Conservation (phyloP, 108 stramenopile genomes). For the Cyclostephanos tholiformis region DNA sequence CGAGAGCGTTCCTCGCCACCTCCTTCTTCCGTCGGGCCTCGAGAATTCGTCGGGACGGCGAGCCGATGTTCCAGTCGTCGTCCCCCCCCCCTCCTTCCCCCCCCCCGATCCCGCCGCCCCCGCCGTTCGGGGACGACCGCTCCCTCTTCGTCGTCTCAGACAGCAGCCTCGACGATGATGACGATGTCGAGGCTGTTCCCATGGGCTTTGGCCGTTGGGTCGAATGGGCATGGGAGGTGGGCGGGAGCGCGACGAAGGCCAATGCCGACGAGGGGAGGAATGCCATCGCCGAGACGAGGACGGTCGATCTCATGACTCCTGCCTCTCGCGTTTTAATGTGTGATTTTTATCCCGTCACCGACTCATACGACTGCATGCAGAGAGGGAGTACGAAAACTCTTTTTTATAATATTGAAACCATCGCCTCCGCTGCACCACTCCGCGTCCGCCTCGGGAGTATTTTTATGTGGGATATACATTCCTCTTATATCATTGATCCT, state of each 20-base stretch:
- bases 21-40: slow-evolving; percentile 34
- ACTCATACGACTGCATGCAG: no score
- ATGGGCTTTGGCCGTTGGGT: not conserved
- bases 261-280: not conserved
- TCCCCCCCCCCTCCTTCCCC: not conserved
- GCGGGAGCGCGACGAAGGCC: not conserved
- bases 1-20: slow-evolving; percentile 47
- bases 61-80: slow-evolving; percentile 34
- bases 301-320: not conserved
- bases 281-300: not conserved
- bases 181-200: not conserved
- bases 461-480: no score
- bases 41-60: slow-evolving; percentile 20
- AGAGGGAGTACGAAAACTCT: no score
- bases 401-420: no score
- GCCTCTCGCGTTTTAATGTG: no score
- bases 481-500: no score
- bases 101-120: not conserved
- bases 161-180: not conserved
- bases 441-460: no score
- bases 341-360: no score
- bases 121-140: not conserved
- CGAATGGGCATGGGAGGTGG: not conserved
- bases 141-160: not conserved
- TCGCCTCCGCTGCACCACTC: no score